phyloP scores from a whole-genome alignment of 129 eudicot genomes.

The Ambrosia trifida region DNA sequence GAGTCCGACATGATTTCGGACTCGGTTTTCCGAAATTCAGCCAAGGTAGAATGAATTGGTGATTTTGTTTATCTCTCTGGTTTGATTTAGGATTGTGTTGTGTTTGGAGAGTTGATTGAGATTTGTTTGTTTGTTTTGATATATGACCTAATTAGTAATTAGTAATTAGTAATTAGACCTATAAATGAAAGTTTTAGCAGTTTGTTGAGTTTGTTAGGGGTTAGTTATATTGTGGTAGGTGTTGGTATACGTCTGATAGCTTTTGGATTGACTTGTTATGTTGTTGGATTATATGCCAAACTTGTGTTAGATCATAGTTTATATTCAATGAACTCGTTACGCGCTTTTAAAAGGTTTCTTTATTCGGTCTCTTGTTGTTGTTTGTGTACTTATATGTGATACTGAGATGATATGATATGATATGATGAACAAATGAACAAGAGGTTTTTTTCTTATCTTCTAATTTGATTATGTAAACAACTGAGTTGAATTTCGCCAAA shows the following conservation, averaged over 20 bases:
- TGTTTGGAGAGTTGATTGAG: not conserved
- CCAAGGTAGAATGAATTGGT: conserved; percentile 25
- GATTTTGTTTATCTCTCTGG: not conserved
- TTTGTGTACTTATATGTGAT: not conserved
- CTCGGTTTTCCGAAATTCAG: conserved; percentile 32
- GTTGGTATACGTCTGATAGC: not conserved
- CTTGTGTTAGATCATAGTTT: not conserved
- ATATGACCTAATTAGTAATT: not conserved
- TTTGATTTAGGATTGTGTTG: conserved; percentile 15
- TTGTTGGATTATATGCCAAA: too few relatives aligned
- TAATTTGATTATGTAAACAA: not conserved
- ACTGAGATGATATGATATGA: not conserved
- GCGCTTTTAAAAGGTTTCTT: too few relatives aligned
- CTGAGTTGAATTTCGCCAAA: not conserved
- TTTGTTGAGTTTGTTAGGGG: not conserved
- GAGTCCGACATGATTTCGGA: conserved; percentile 35
- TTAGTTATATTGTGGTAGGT: too few relatives aligned
- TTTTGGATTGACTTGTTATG: not conserved
- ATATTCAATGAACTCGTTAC: not conserved
- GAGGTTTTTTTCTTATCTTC: not conserved
- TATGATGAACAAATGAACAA: not conserved
- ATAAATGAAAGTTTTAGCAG: not conserved
- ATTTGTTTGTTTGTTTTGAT: conserved; percentile 9
- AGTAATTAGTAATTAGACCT: not conserved
- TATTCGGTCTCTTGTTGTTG: too few relatives aligned